Evolutionary conservation across 106 monocot genomes (phyloP).

Genomic region (Dendrobium huoshanense): DNA sequence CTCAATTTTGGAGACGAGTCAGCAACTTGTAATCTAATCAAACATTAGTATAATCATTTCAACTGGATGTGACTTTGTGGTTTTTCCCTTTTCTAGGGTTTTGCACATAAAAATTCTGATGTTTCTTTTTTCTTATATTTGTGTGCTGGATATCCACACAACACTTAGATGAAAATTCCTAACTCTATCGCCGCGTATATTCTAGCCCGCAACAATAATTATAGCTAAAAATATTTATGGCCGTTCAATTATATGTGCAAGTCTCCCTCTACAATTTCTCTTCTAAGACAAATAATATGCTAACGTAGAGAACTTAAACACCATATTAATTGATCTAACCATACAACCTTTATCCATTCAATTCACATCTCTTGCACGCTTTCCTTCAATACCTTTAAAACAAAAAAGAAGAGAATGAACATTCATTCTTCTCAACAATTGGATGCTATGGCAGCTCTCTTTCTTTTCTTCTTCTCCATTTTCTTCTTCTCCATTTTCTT

Average conservation of each 20-base stretch:
- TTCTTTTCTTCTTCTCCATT: neutral
- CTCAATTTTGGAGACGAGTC: no score
- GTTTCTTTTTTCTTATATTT: no score
- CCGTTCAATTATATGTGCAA: neutral
- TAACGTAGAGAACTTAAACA: neutral
- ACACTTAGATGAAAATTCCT: no score
- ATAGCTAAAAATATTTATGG: no score
- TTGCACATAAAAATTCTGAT: no score
- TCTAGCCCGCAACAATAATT: no score
- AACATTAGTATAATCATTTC: no score
- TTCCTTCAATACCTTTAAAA: neutral
- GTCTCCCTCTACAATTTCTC: neutral
- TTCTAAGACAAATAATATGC: neutral
- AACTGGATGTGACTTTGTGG: no score
- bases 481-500: neutral
- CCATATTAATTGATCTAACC: neutral
- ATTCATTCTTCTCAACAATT: neutral
- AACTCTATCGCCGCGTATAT: no score
- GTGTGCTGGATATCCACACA: no score
- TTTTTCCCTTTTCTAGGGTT: no score
- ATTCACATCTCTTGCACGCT: neutral
- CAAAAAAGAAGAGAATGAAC: neutral
- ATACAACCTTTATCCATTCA: neutral
- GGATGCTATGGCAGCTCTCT: neutral
- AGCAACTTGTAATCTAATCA: no score